Evolutionary conservation across 257 asterid genomes (phyloP).

Genomic region (Gentiana macrophylla): DNA sequence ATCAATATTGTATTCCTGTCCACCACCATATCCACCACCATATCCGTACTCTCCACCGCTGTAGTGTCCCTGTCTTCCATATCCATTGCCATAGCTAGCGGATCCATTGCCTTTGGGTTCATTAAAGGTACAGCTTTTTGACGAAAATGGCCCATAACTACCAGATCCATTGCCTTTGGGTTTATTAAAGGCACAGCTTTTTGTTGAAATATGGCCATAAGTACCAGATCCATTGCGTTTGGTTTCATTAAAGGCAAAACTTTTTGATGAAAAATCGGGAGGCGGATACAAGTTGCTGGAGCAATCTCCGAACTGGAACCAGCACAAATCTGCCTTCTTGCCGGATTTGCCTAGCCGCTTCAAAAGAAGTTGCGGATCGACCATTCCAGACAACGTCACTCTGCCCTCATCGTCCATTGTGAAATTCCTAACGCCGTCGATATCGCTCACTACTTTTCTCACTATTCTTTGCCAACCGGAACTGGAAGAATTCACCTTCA

Average conservation of each 20-base stretch:
- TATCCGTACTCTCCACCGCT: not conserved
- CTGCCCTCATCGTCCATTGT: constrained; percentile 22
- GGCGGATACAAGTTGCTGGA: constrained; percentile 17
- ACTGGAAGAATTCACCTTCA: constrained; percentile 6
- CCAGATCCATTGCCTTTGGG: too few species aligned
- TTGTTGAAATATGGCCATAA: too few species aligned
- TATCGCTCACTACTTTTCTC: constrained; percentile 9
- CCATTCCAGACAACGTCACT: constrained; percentile 17
- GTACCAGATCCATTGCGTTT: not conserved
- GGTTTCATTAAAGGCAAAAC: not conserved
- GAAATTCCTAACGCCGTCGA: constrained; percentile 11
- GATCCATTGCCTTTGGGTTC: too few species aligned
- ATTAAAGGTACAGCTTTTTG: too few species aligned
- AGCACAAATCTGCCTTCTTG: constrained; percentile 9
- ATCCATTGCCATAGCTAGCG: too few species aligned
- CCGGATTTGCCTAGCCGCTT: constrained; percentile 16
- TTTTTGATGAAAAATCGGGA: not conserved
- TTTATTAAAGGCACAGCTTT: too few species aligned
- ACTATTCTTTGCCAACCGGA: constrained; percentile 16
- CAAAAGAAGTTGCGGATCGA: constrained; percentile 17
- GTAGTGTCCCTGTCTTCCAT: not conserved
- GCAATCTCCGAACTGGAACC: constrained; percentile 24
- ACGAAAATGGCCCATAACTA: too few species aligned
- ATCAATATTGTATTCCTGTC: not conserved
- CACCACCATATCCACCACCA: not conserved